Percentiles rank a stretch among this genome's conserved stretches.
phyloP scores from a whole-genome alignment of 371 early-diverging fungal genomes.

The Syncephalis plumigaleata region DNA sequence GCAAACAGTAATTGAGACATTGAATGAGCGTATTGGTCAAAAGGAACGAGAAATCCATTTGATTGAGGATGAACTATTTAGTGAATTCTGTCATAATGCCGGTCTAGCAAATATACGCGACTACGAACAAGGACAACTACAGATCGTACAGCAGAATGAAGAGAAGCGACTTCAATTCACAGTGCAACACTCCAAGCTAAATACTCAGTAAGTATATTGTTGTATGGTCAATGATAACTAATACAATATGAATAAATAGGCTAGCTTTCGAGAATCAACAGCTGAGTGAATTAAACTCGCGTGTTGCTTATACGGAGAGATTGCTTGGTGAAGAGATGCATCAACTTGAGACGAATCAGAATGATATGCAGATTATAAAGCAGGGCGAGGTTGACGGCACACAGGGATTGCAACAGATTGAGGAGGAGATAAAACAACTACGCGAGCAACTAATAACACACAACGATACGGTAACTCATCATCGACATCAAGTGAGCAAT shows the following conservation, averaged over 20 bases:
- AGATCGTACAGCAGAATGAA: slow-evolving; percentile 42
- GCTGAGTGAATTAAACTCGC: slow-evolving; percentile 35
- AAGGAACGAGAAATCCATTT: slow-evolving; percentile 29
- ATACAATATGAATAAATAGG: slow-evolving; percentile 2
- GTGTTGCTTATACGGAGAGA: slow-evolving; percentile 17
- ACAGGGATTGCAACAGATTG: slow-evolving; percentile 12
- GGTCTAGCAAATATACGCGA: slow-evolving; percentile 63
- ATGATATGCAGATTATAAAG: slow-evolving; percentile 14
- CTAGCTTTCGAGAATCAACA: slow-evolving; percentile 61
- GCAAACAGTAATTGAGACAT: slow-evolving; percentile 7
- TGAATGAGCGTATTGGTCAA: slow-evolving; percentile 9
- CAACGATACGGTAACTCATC: slow-evolving; percentile 17
- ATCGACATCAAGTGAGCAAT: slow-evolving; percentile 14
- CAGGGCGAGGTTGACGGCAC: slow-evolving; percentile 7
- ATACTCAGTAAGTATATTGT: slow-evolving; percentile 31
- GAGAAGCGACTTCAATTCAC: slow-evolving; percentile 56
- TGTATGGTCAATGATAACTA: background rate
- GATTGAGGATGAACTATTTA: slow-evolving; percentile 61
- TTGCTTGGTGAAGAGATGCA: slow-evolving; percentile 11
- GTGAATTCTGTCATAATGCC: slow-evolving; percentile 50
- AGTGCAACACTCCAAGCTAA: slow-evolving; percentile 53
- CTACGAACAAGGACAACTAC: slow-evolving; percentile 59
- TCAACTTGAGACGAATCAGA: slow-evolving; percentile 16
- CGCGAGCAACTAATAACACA: slow-evolving; percentile 25
- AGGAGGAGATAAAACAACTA: slow-evolving; percentile 29